Conservation (phyloP, 2,329 filamentous ascomycete species). For the Thelonectria discophora region DNA sequence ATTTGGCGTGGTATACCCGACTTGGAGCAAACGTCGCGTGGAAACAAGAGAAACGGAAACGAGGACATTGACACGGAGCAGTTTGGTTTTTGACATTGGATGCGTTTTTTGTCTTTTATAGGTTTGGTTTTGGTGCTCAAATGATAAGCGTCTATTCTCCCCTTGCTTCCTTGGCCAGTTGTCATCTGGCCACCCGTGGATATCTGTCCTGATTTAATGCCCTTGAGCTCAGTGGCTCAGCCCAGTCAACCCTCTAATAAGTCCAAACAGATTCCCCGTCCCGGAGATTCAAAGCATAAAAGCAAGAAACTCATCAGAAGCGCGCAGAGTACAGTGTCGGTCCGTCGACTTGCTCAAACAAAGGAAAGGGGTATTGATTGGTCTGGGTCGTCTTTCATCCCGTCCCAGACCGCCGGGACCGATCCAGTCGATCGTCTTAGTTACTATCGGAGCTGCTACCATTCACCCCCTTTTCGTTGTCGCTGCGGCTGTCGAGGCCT, state of each 20-base stretch:
- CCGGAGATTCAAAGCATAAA: background rate
- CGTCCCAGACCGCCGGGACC: background rate
- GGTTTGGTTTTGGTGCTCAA: background rate
- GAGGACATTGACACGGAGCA: too few species aligned
- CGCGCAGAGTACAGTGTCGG: slow-evolving; percentile 6
- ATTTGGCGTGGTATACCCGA: too few species aligned
- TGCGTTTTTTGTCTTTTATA: too few species aligned
- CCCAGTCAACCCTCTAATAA: slow-evolving; percentile 12
- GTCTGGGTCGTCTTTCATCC: background rate
- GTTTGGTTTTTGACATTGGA: too few species aligned
- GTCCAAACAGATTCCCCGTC: background rate
- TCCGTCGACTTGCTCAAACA: slow-evolving; percentile 25
- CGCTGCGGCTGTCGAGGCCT: slow-evolving; percentile 25
- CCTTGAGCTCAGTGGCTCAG: slow-evolving; percentile 23
- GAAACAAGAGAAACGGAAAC: too few species aligned
- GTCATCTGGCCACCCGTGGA: slow-evolving; percentile 4
- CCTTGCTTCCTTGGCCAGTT: background rate
- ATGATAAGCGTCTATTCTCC: slow-evolving; percentile 10
- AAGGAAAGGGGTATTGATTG: slow-evolving; percentile 20
- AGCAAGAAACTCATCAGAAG: slow-evolving; percentile 13
- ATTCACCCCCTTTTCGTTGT: slow-evolving; percentile 38
- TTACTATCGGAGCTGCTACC: slow-evolving; percentile 24
- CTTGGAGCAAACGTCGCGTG: too few species aligned
- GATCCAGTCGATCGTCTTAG: slow-evolving; percentile 9
- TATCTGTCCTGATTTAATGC: slow-evolving; percentile 16